Evolutionary conservation across 345 rosid species (phyloP).

Genomic region (Melastoma malabathricum): DNA sequence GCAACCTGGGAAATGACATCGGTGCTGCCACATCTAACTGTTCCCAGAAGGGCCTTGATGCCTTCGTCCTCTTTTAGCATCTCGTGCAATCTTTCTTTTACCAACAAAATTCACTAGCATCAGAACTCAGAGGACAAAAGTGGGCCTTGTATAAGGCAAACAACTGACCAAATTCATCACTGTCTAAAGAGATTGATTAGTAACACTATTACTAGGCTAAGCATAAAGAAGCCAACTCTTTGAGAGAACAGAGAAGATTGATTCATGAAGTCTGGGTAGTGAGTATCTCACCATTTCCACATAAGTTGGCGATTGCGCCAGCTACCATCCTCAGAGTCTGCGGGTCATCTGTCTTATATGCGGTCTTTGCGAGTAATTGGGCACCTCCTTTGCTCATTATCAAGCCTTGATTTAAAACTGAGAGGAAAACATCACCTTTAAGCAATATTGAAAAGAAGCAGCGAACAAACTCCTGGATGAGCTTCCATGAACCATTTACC

Average conservation of each 20-base stretch:
- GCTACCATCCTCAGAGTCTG: constrained; percentile 94
- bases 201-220: too few species aligned
- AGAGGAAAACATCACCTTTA: background rate
- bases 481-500: background rate
- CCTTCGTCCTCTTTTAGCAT: constrained; percentile 78
- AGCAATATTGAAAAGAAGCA: background rate
- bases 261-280: too few species aligned
- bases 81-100: constrained; percentile 51
- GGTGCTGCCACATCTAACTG: constrained; percentile 41
- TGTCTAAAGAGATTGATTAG: too few species aligned
- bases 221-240: too few species aligned
- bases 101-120: constrained; percentile 3
- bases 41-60: constrained; percentile 60
- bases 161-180: too few species aligned
- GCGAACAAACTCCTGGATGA: too few species aligned
- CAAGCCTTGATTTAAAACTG: constrained; percentile 72
- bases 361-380: constrained; percentile 55
- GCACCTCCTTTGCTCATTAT: constrained; percentile 90
- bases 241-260: too few species aligned
- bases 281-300: constrained; percentile 66
- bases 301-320: constrained; percentile 85
- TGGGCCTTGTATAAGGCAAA: too few species aligned
- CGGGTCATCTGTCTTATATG: constrained; percentile 64
- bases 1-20: constrained; percentile 88
- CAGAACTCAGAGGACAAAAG: background rate